These are phyloP conservation scores for Calophaca sinica DNA, from an alignment of 306 rosid genomes.

Conservation along the genomic window DNA sequence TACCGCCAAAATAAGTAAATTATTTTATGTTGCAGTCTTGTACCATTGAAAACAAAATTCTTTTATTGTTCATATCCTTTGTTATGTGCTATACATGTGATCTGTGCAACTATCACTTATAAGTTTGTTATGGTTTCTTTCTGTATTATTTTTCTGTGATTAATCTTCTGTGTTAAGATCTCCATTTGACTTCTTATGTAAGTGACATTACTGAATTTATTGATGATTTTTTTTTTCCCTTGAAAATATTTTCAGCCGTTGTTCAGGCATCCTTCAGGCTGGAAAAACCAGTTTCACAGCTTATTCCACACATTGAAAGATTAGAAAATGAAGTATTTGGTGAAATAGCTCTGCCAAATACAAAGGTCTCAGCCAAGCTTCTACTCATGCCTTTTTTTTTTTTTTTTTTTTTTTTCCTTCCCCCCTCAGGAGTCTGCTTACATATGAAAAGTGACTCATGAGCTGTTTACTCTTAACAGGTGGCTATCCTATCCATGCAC, in stretches of 20 bases:
- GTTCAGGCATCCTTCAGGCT: constrained; percentile 82
- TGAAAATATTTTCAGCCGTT: constrained; percentile 65
- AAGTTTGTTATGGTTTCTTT: constrained; percentile 18
- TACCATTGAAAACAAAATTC: constrained; percentile 12
- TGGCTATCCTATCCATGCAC: constrained; percentile 80
- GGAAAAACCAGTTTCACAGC: constrained; percentile 77
- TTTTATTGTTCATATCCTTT: constrained; percentile 39
- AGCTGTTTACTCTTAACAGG: constrained; percentile 59
- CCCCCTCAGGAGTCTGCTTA: constrained; percentile 16
- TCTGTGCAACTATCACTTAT: constrained; percentile 10
- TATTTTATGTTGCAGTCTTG: constrained; percentile 5
- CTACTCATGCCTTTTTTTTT: constrained; percentile 12
- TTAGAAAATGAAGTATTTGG: constrained; percentile 78
- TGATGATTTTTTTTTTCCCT: constrained; percentile 11
- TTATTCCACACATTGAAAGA: constrained; percentile 71
- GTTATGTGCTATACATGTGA: constrained; percentile 8
- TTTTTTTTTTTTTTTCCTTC: no score
- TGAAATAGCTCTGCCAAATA: constrained; percentile 78
- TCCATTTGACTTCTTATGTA: constrained; percentile 21
- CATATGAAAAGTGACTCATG: constrained; percentile 43
- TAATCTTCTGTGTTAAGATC: not conserved
- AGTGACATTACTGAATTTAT: constrained; percentile 12
- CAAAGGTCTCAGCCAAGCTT: constrained; percentile 64
- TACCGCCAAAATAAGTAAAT: constrained; percentile 5
- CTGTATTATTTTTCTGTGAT: constrained; percentile 1